Evolutionary conservation across 306 rosid genomes (phyloP).

Genomic region (Pterocarpus macrocarpus): DNA sequence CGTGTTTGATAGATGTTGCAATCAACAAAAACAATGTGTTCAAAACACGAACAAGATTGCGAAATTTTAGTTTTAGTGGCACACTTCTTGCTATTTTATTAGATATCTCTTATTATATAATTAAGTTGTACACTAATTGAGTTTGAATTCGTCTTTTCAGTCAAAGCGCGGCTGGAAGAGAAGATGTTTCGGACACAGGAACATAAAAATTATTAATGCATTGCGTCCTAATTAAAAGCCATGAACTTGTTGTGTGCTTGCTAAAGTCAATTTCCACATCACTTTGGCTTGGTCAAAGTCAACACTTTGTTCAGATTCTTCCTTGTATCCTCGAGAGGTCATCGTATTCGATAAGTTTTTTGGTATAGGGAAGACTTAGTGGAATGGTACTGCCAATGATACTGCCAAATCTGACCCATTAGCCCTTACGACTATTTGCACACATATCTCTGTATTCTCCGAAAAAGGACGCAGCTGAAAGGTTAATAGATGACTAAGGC

Average conservation of each 20-base stretch:
- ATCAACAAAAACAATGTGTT: not conserved
- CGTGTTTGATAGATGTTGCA: not conserved
- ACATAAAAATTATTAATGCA: constrained; percentile 14
- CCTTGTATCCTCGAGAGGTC: constrained; percentile 1
- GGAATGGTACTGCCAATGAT: not conserved
- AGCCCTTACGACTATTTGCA: not conserved
- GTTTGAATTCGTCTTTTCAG: constrained; percentile 47
- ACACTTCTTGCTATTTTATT: constrained; percentile 22
- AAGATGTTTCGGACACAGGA: constrained; percentile 13
- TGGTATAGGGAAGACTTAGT: not conserved
- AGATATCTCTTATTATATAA: not conserved
- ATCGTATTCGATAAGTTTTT: constrained; percentile 12
- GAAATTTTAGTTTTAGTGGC: not conserved
- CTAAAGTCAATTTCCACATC: constrained; percentile 38
- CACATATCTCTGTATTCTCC: not conserved
- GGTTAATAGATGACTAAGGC: not conserved
- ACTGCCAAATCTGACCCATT: constrained; percentile 28
- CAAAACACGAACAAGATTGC: not conserved
- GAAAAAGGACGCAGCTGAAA: not conserved
- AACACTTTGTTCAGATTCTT: constrained; percentile 26
- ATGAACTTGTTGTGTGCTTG: constrained; percentile 10
- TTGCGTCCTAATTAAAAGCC: constrained; percentile 41
- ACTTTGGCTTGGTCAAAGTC: constrained; percentile 50
- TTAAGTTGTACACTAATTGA: constrained; percentile 20
- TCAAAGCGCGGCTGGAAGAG: constrained; percentile 47